A percentile compares a stretch with the other conserved stretches of the same genome.
Evolutionary conservation across 148 eudicot species (phyloP).

Genomic region (Spergularia marina): DNA sequence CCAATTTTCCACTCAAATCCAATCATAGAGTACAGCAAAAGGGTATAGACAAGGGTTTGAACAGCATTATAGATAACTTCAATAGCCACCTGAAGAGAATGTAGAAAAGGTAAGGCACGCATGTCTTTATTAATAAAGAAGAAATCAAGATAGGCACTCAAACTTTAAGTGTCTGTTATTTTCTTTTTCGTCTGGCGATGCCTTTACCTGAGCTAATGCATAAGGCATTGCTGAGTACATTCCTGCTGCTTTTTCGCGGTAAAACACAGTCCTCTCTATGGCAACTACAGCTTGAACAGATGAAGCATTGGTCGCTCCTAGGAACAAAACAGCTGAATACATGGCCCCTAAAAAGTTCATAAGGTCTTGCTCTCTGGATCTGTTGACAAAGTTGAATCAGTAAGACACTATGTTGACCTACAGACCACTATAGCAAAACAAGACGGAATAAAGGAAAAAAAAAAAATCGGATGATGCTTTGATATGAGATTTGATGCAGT

Average conservation of each 20-base stretch:
- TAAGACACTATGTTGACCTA: not conserved
- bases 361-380: conserved; percentile 54
- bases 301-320: conserved; percentile 50
- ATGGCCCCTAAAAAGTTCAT: conserved; percentile 61
- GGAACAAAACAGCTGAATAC: conserved; percentile 54
- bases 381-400: conserved; percentile 25
- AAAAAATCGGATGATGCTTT: too few species aligned
- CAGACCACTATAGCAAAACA: not conserved
- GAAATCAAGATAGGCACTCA: not conserved
- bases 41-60: conserved; percentile 46
- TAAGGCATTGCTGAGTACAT: conserved; percentile 79
- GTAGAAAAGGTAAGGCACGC: not conserved
- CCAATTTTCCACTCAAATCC: conserved; percentile 57
- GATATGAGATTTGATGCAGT: too few species aligned
- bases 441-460: too few species aligned
- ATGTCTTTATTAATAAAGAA: not conserved
- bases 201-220: conserved; percentile 64
- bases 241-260: conserved; percentile 79
- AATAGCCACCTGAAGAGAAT: conserved; percentile 51
- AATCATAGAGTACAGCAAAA: conserved; percentile 65
- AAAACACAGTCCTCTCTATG: conserved; percentile 60
- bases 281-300: conserved; percentile 56
- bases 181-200: not conserved
- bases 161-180: not conserved
- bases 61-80: conserved; percentile 49